Evolutionary conservation across 768 basidiomycete genomes (phyloP), one percentile per base, ranked within the genome.

Genomic region (Collybia sordida): DNA sequence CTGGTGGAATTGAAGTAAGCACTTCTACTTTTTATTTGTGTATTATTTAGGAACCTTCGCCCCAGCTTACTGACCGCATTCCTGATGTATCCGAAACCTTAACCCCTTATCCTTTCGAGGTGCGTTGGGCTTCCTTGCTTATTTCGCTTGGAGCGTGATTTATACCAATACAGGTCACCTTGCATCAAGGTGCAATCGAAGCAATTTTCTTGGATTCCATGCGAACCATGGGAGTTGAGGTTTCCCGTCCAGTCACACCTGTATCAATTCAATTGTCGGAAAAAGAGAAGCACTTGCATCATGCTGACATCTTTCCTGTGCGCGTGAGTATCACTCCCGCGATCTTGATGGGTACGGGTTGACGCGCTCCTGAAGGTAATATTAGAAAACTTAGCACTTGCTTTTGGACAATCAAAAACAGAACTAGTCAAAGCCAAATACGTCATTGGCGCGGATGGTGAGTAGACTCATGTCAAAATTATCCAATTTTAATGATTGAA

Each of bases 401-500:
- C 57, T 14, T 70, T 73, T 12, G 62, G 60, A 21, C 49, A 69
- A 39, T 51, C 69, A 35, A 61, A 71, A 24, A 74, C 68, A 3
- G 88, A 90, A 60, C 67, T 79, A 6, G 82, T 90, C 1, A 69
- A 72, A 49, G 86, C 88, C 0, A 89, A 85, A 64, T 93, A 82
- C 59, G 83, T 91, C 1, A 70, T 93, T 24, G 90, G 90, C 1
- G 76, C 83, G 18, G 90, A 93, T 61, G 89, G 87, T 80, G 59
- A 40, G 71, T 51, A n/a, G 19, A 1, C 21, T 2, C 23, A 4
- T 0, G 23, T 4, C 23, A 5, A 42, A 38, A 35, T 25, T n/a
- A 18, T 51, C 24, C 15, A 12, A 15, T 19, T 25, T 4, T 57
- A 35, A 12, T 31, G 6, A 47, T 51, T 47, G 28, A 23, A 36